These are phyloP conservation scores for Pyrenophora teres DNA, from an alignment of 2,329 filamentous ascomycete species.

Conservation along the genomic window DNA sequence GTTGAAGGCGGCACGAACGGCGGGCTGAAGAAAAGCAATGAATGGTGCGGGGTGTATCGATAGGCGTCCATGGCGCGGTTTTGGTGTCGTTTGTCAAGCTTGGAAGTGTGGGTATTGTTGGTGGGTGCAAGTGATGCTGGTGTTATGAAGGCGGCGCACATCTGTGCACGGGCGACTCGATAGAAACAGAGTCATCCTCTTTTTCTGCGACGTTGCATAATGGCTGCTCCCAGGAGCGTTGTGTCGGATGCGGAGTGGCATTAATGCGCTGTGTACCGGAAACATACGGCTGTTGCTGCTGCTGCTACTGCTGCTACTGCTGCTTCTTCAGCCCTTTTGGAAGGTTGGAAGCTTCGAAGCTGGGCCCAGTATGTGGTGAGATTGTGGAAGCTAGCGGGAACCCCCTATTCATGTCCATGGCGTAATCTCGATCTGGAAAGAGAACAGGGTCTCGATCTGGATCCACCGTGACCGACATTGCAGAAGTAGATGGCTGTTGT, in stretches of 20 bases:
- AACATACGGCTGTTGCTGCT: conserved; percentile 10
- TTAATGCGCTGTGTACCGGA: conserved; percentile 16
- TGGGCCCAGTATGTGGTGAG: conserved; percentile 12
- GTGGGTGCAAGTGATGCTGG: too few species aligned
- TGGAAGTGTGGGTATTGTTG: too few species aligned
- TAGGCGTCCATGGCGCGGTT: too few species aligned
- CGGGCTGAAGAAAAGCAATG: too few species aligned
- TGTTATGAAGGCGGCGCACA: too few species aligned
- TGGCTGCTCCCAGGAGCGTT: conserved; percentile 16
- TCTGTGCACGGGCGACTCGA: too few species aligned
- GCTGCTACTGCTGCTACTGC: conserved; percentile 7
- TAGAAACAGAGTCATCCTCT: not conserved
- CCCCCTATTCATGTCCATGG: conserved; percentile 11
- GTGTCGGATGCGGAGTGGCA: conserved; percentile 13
- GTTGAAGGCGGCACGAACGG: too few species aligned
- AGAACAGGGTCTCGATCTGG: too few species aligned
- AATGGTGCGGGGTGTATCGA: too few species aligned
- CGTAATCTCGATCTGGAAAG: not conserved
- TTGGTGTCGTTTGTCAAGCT: too few species aligned
- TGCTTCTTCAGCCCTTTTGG: conserved; percentile 14
- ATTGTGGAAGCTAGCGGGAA: conserved; percentile 17
- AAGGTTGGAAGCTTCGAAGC: not conserved
- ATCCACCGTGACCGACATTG: too few species aligned
- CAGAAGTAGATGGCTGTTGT: too few species aligned
- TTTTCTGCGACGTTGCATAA: conserved; percentile 11